These are phyloP conservation scores for Gaeumannomyces tritici DNA, from an alignment of 2,329 filamentous ascomycete species.

Conservation along the genomic window DNA sequence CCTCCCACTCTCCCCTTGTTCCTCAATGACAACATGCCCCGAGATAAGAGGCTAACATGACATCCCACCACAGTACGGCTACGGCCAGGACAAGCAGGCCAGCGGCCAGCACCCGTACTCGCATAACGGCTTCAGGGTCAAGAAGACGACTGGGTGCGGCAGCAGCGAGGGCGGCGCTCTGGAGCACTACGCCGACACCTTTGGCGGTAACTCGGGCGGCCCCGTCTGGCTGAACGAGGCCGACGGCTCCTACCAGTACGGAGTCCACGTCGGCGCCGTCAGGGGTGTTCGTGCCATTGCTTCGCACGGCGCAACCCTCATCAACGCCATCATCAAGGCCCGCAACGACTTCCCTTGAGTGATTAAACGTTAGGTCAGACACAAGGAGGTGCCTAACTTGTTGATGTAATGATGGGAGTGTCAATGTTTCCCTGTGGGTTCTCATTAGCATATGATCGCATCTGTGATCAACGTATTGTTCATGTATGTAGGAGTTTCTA, in stretches of 20 bases:
- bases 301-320: not conserved
- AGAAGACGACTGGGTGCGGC: not conserved
- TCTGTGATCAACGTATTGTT: too few species aligned
- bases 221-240: not conserved
- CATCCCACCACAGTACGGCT: not conserved
- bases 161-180: not conserved
- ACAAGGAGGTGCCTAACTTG: not conserved
- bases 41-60: not conserved
- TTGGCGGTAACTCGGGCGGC: not conserved
- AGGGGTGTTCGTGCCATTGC: not conserved
- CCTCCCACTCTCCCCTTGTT: not conserved
- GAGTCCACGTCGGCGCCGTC: not conserved
- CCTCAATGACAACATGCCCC: not conserved
- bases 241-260: not conserved
- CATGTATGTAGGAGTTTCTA: too few species aligned
- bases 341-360: not conserved
- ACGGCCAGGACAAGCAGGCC: not conserved
- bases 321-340: not conserved
- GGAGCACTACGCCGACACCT: not conserved
- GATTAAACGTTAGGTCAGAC: slow-evolving; percentile 6
- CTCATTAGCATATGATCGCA: too few species aligned
- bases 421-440: too few species aligned
- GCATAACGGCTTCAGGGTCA: not conserved
- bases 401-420: too few species aligned
- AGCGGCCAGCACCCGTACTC: not conserved